Evolutionary conservation across 2,329 filamentous ascomycete genomes (phyloP).

Genomic region (Madurella mycetomatis): DNA sequence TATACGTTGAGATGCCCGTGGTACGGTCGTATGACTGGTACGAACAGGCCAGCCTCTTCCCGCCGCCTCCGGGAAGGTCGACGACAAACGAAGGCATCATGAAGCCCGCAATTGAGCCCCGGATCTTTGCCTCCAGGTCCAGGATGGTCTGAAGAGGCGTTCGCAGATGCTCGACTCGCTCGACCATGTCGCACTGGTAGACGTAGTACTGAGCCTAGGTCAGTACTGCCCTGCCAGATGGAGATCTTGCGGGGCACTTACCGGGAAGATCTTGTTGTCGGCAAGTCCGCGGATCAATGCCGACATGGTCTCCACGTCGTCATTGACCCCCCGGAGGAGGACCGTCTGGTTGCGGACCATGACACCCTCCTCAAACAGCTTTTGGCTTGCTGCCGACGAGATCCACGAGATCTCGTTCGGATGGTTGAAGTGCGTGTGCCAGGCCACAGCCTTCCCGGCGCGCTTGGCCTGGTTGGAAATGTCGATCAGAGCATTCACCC

Average conservation of each 20-base stretch:
- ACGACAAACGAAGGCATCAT: constrained; percentile 60
- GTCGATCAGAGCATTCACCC: constrained; percentile 49
- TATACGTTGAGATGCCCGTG: constrained; percentile 52
- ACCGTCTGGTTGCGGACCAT: constrained; percentile 59
- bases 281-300: constrained; percentile 50
- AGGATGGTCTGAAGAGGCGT: constrained; percentile 57
- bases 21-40: constrained; percentile 49
- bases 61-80: constrained; percentile 59
- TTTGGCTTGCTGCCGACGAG: constrained; percentile 46
- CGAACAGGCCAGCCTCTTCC: constrained; percentile 55
- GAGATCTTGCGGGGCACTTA: constrained; percentile 29
- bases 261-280: constrained; percentile 54
- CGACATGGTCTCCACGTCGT: constrained; percentile 49
- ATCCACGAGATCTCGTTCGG: constrained; percentile 59
- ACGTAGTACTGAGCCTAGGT: constrained; percentile 52
- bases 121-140: constrained; percentile 52
- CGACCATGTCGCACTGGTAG: constrained; percentile 61
- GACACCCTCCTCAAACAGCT: constrained; percentile 47
- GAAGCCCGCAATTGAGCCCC: constrained; percentile 59
- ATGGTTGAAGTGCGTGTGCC: constrained; percentile 65
- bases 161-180: constrained; percentile 56
- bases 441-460: constrained; percentile 55
- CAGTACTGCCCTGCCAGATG: neutral
- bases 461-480: constrained; percentile 47
- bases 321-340: constrained; percentile 56